These are phyloP conservation scores for Ilex asprella DNA, from an alignment of 257 asterid species.

Conservation along the genomic window DNA sequence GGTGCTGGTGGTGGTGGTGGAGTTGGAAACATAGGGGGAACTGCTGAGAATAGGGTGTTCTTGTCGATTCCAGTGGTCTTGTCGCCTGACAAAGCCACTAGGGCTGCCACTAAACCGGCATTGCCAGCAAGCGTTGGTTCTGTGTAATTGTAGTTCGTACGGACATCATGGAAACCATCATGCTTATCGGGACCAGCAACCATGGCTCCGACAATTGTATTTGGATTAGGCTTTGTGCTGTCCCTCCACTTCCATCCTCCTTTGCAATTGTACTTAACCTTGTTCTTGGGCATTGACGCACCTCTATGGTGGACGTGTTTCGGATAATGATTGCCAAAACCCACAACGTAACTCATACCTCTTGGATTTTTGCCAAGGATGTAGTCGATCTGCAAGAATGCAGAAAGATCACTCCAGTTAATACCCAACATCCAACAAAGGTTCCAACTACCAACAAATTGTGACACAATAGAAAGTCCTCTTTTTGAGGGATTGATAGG, in stretches of 20 bases:
- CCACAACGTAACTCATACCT: slow-evolving; percentile 93
- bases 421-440: too few species aligned
- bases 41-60: slow-evolving; percentile 91
- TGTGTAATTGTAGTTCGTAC: slow-evolving; percentile 79
- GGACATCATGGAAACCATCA: slow-evolving; percentile 78
- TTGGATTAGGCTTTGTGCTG: slow-evolving; percentile 63
- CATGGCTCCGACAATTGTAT: slow-evolving; percentile 78
- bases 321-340: slow-evolving; percentile 73
- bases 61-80: slow-evolving; percentile 47
- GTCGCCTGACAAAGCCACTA: slow-evolving; percentile 83
- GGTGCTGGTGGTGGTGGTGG: slow-evolving; percentile 99
- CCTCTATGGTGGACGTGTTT: slow-evolving; percentile 91
- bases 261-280: slow-evolving; percentile 63
- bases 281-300: slow-evolving; percentile 87
- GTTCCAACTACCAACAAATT: too few species aligned
- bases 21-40: slow-evolving; percentile 91
- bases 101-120: slow-evolving; percentile 94
- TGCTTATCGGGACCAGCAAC: slow-evolving; percentile 96
- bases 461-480: too few species aligned
- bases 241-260: slow-evolving; percentile 98
- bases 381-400: slow-evolving; percentile 56
- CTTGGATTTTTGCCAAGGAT: slow-evolving; percentile 89
- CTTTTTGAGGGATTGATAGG: too few species aligned
- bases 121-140: slow-evolving; percentile 95
- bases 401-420: too few species aligned